phyloP scores from a whole-genome alignment of 257 asterid genomes.

The Eustoma russellianum region DNA sequence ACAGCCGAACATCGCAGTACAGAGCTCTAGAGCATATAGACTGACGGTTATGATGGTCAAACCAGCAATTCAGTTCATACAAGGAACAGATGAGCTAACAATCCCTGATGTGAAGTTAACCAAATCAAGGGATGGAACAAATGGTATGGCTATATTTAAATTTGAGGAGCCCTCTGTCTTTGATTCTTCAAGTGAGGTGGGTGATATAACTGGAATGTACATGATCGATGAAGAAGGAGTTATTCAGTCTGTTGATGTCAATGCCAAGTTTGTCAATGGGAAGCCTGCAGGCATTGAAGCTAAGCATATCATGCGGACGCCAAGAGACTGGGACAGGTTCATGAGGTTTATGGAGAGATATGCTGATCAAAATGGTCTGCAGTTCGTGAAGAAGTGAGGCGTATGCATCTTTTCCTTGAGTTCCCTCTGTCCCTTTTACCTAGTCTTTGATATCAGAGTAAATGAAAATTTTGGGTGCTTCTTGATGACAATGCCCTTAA shows the following conservation, averaged over 20 bases:
- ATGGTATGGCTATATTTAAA: constrained; percentile 80
- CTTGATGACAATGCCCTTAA: no score
- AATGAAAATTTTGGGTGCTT: no score
- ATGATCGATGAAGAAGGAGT: constrained; percentile 93
- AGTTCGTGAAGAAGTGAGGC: constrained; percentile 57
- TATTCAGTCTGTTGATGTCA: constrained; percentile 81
- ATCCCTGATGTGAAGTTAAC: constrained; percentile 88
- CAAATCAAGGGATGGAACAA: constrained; percentile 78
- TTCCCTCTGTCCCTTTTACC: no score
- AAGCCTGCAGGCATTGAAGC: constrained; percentile 95
- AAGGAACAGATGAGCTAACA: constrained; percentile 81
- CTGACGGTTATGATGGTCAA: constrained; percentile 49
- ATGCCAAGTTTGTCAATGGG: constrained; percentile 78
- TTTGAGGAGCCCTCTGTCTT: constrained; percentile 84
- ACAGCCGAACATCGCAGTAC: constrained; percentile 17
- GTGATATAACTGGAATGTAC: constrained; percentile 88
- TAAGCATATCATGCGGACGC: constrained; percentile 69
- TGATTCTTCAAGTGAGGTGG: constrained; percentile 79
- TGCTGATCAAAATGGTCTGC: constrained; percentile 65
- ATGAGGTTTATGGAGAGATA: constrained; percentile 96
- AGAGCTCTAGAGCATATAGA: constrained; percentile 14
- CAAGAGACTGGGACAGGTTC: constrained; percentile 91
- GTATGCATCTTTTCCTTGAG: constrained; percentile 13
- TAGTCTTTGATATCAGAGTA: no score
- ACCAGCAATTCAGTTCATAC: constrained; percentile 87